Evolutionary conservation across 495 filamentous ascomycete genomes (phyloP).

Genomic region (Penicillium bovifimosum): DNA sequence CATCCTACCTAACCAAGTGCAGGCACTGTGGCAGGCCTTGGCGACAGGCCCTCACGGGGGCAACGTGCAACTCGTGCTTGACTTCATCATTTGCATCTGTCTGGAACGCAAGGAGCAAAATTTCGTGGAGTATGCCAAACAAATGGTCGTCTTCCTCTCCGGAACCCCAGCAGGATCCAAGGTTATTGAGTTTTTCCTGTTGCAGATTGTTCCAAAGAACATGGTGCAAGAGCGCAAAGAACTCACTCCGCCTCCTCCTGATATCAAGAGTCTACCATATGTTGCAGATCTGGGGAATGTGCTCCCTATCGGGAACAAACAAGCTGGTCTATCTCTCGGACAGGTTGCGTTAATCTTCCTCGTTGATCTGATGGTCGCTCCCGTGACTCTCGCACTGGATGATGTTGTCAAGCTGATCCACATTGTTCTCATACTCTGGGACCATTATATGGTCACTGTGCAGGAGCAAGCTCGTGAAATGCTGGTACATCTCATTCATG

Average conservation of each 20-base stretch:
- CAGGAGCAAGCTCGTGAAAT: slow-evolving; percentile 96
- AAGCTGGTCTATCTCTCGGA: slow-evolving; percentile 82
- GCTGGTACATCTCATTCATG: slow-evolving; percentile 96
- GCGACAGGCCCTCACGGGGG: slow-evolving; percentile 89
- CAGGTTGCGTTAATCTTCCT: slow-evolving; percentile 90
- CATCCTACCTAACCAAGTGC: slow-evolving; percentile 89
- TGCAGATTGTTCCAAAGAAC: slow-evolving; percentile 82
- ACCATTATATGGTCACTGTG: slow-evolving; percentile 90
- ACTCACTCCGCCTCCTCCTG: slow-evolving; percentile 62
- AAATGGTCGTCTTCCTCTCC: slow-evolving; percentile 92
- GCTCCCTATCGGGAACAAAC: slow-evolving; percentile 83
- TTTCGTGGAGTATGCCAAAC: slow-evolving; percentile 95
- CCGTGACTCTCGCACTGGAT: slow-evolving; percentile 68
- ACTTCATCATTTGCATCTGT: slow-evolving; percentile 92
- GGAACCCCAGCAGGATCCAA: slow-evolving; percentile 86
- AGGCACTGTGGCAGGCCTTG: slow-evolving; percentile 94
- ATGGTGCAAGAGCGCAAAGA: slow-evolving; percentile 87
- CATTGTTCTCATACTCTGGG: slow-evolving; percentile 90
- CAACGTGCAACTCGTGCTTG: slow-evolving; percentile 90
- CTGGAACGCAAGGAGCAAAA: slow-evolving; percentile 92
- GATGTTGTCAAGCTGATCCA: slow-evolving; percentile 82
- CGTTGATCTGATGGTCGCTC: slow-evolving; percentile 93
- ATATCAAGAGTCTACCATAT: slow-evolving; percentile 73
- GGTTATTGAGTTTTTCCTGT: slow-evolving; percentile 86
- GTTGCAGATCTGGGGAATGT: slow-evolving; percentile 77